A percentile compares a stretch with the other conserved stretches of the same genome.
phyloP scores from a whole-genome alignment of 805 yeast genomes.

The Wickerhamiella kurtzmanii region DNA sequence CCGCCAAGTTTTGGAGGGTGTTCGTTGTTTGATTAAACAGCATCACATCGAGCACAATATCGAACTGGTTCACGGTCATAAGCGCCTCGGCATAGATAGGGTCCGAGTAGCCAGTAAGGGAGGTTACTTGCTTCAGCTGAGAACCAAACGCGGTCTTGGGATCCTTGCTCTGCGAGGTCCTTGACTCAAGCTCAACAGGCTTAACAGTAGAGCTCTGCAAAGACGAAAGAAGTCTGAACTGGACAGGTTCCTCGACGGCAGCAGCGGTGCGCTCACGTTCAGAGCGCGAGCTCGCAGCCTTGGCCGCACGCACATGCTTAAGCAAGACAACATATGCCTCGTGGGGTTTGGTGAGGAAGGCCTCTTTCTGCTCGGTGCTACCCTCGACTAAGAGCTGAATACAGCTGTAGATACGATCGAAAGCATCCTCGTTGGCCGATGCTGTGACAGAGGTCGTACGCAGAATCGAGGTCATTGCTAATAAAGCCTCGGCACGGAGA shows the following conservation, averaged over 20 bases:
- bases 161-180: not conserved
- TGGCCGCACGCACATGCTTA: constrained; percentile 29
- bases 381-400: constrained; percentile 56
- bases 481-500: constrained; percentile 84
- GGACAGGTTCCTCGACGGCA: constrained; percentile 17
- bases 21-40: constrained; percentile 85
- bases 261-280: constrained; percentile 45
- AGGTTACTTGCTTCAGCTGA: constrained; percentile 75
- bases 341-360: constrained; percentile 79
- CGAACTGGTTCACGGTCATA: constrained; percentile 91
- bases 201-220: constrained; percentile 3
- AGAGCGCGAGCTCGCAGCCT: constrained; percentile 18
- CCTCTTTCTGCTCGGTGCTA: constrained; percentile 39
- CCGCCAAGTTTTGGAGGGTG: constrained; percentile 79
- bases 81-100: constrained; percentile 97
- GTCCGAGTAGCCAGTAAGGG: constrained; percentile 94
- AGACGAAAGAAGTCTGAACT: constrained; percentile 17
- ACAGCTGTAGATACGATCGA: constrained; percentile 86
- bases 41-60: constrained; percentile 84
- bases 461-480: constrained; percentile 80
- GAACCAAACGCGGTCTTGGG: constrained; percentile 24
- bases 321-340: constrained; percentile 69
- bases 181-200: not conserved
- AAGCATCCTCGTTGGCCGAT: constrained; percentile 70
- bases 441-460: constrained; percentile 76